Evolutionary conservation across 2,329 filamentous ascomycete genomes (phyloP), one percentile per base, ranked within the genome.

Genomic region (Pseudogymnoascus sp.): DNA sequence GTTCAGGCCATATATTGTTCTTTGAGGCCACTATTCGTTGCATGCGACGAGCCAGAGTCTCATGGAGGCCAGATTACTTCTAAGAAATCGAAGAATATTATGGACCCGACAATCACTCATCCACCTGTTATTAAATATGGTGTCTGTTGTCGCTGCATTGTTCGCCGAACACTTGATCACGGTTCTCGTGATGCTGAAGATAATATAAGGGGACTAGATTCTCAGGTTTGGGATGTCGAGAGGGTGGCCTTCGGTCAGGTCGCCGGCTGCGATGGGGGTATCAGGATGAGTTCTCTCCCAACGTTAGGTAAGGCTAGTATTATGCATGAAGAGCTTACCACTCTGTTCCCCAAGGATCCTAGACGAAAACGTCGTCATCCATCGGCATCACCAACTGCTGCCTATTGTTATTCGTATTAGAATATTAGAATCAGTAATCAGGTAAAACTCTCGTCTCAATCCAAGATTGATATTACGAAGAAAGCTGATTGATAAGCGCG

Each of bases 331-430:
- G 21, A 43, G 40, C 38, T 43, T 43, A 12, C 37, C 16, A 43
- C 40, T 43, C 40, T 21, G 33, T 21, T 16, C 6, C 11, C 4
- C 14, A 38, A 40, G 7, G 11, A 40, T 4, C 38, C 38, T 31
- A n/a, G 38, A 25, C 8, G n/a, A 14, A 52, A 18, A 52, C 18
- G 38, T 52, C 7, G 11, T 23, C 8, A 38, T 61, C 64, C 7
- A 62, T 68, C 25, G 65, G 64, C 21, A 64, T 68, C 9, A 64
- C 67, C 45, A 67, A 67, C 23, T 61, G 68, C 12, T 37, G 62
- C 12, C 21, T 4, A 7, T 14, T 14, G 41, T 14, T 14, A 38
- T 28, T 35, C 7, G 11, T 11, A 33, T 33, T 12, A 33, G 11
- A 33, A 33, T 31, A 31, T 31, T 31, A 31, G 28, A 31, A 31